Conservation (phyloP, 2,329 filamentous ascomycete genomes). For the Venturiaceae sp. region DNA sequence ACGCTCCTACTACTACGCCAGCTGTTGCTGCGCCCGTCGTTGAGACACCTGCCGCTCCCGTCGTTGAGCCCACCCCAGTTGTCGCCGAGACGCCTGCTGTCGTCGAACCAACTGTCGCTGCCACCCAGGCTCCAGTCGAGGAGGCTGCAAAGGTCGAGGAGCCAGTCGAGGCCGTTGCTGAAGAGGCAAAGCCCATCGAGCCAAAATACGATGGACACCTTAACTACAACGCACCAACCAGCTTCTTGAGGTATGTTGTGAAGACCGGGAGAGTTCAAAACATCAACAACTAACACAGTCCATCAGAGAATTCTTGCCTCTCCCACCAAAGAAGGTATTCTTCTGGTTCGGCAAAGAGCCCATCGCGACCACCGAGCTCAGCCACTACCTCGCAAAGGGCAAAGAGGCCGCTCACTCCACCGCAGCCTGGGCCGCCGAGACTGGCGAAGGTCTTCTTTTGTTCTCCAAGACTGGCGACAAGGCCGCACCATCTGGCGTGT, state of each 20-base stretch:
- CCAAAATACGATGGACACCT: slow-evolving; percentile 76
- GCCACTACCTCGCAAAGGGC: slow-evolving; percentile 74
- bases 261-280: not conserved
- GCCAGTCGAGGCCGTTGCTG: slow-evolving; percentile 4
- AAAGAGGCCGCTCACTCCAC: slow-evolving; percentile 70
- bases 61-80: slow-evolving; percentile 5
- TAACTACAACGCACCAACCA: slow-evolving; percentile 80
- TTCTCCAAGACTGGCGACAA: slow-evolving; percentile 77
- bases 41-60: slow-evolving; percentile 5
- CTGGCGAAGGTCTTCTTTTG: slow-evolving; percentile 91
- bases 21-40: not conserved
- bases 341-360: slow-evolving; percentile 60
- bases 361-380: slow-evolving; percentile 65
- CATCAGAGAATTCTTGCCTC: slow-evolving; percentile 1
- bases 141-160: slow-evolving; percentile 9
- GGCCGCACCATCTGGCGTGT: slow-evolving; percentile 66
- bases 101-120: slow-evolving; percentile 15
- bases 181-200: slow-evolving; percentile 31
- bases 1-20: not conserved
- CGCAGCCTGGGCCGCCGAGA: slow-evolving; percentile 83
- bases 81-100: slow-evolving; percentile 2
- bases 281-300: not conserved
- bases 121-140: slow-evolving; percentile 17
- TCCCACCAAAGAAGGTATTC: slow-evolving; percentile 57
- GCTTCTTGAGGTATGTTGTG: slow-evolving; percentile 22